phyloP scores from a whole-genome alignment of 352 stramenopile species.

The Pythium insidiosum region DNA sequence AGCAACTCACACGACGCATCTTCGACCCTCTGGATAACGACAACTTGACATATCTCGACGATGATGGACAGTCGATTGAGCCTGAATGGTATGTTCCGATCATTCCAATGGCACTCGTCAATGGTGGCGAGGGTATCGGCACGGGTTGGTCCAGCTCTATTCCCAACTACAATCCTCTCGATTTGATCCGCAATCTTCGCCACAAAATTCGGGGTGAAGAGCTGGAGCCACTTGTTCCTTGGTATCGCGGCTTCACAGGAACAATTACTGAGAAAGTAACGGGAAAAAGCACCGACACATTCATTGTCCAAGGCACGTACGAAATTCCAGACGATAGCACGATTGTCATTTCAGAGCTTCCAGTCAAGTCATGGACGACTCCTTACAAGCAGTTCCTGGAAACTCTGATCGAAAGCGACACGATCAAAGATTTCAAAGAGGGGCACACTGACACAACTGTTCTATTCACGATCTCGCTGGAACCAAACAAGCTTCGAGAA shows the following conservation, averaged over 20 bases:
- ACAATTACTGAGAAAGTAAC: conserved; percentile 76
- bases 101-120: conserved; percentile 96
- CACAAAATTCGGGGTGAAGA: conserved; percentile 58
- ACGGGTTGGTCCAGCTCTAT: conserved; percentile 93
- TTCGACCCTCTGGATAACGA: conserved; percentile 89
- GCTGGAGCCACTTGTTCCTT: conserved; percentile 64
- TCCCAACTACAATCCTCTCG: conserved; percentile 89
- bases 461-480: conserved; percentile 86
- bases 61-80: conserved; percentile 91
- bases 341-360: conserved; percentile 95
- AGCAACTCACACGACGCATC: conserved; percentile 71
- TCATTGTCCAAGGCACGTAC: conserved; percentile 80
- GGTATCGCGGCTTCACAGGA: conserved; percentile 90
- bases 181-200: conserved; percentile 79
- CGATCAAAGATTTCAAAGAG: conserved; percentile 90
- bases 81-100: conserved; percentile 93
- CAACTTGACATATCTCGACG: conserved; percentile 86
- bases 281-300: conserved; percentile 49
- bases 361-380: conserved; percentile 94
- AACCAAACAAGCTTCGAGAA: conserved; percentile 54
- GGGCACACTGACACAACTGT: conserved; percentile 91
- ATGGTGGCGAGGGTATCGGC: conserved; percentile 95
- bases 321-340: conserved; percentile 83
- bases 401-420: conserved; percentile 76
- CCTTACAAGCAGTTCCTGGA: conserved; percentile 95